phyloP scores from a whole-genome alignment of 2,329 filamentous ascomycete genomes.

The Alternaria dauci region DNA sequence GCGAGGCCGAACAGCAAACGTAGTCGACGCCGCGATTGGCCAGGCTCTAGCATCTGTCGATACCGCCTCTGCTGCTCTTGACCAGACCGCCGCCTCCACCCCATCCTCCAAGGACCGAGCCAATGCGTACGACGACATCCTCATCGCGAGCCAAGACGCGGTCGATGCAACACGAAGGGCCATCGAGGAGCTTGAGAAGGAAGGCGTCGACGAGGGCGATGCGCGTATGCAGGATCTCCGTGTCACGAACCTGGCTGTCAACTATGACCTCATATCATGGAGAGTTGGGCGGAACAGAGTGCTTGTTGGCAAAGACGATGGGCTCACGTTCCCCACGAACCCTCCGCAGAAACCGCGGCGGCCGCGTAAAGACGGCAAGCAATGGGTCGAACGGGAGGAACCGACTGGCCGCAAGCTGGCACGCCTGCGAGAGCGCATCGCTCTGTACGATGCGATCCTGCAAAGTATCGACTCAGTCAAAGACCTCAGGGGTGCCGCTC shows the following conservation, averaged over 20 bases:
- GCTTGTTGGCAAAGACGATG: constrained; percentile 83
- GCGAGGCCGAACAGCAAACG: constrained; percentile 83
- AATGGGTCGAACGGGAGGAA: constrained; percentile 64
- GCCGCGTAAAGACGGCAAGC: constrained; percentile 59
- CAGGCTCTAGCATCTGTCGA: constrained; percentile 78
- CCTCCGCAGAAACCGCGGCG: constrained; percentile 62
- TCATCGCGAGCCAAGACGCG: constrained; percentile 90
- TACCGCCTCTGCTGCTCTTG: constrained; percentile 62
- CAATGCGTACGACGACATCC: constrained; percentile 87
- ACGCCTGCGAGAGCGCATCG: constrained; percentile 83
- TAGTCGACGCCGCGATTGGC: constrained; percentile 93
- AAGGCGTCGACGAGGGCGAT: constrained; percentile 85
- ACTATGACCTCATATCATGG: constrained; percentile 94
- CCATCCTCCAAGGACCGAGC: constrained; percentile 72
- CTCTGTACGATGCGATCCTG: constrained; percentile 88
- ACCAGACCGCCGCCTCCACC: constrained; percentile 52
- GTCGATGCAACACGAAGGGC: constrained; percentile 92
- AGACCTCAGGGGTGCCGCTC: constrained; percentile 87
- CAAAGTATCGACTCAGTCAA: constrained; percentile 91
- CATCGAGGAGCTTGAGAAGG: constrained; percentile 86
- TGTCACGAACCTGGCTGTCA: constrained; percentile 90
- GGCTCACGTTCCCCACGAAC: constrained; percentile 66
- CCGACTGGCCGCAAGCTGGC: constrained; percentile 78
- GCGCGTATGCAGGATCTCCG: constrained; percentile 89
- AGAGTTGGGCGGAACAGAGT: constrained; percentile 91